A percentile compares a stretch with the other conserved stretches of the same genome.
Evolutionary conservation across 148 eudicot genomes (phyloP).

Genomic region (Vaccinium corymbosum): DNA sequence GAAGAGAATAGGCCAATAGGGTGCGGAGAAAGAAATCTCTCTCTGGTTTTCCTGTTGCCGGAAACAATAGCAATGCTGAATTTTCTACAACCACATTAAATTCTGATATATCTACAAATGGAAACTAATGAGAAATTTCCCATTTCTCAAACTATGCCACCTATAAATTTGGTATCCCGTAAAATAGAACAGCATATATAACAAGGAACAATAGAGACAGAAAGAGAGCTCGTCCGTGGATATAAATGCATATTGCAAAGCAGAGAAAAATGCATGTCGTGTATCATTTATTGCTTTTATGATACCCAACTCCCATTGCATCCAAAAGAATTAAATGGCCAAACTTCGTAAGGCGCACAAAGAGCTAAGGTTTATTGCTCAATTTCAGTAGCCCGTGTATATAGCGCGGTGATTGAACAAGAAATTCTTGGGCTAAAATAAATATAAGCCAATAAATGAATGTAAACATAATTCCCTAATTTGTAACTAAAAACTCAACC

Average conservation of each 20-base stretch:
- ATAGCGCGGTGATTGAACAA: slow-evolving; percentile 3
- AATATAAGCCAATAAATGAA: neutral
- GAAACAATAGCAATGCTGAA: neutral
- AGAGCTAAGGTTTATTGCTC: neutral
- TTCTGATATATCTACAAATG: neutral
- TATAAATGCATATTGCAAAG: neutral
- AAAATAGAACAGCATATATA: neutral
- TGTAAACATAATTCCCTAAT: neutral
- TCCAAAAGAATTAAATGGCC: slow-evolving; percentile 3
- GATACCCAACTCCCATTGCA: neutral
- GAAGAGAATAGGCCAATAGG: neutral
- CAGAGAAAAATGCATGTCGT: neutral
- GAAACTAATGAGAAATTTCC: neutral
- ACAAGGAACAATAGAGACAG: neutral
- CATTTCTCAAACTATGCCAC: neutral
- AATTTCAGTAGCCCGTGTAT: neutral
- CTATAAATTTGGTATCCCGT: neutral
- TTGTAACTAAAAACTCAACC: neutral
- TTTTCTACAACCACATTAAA: neutral
- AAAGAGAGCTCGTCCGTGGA: neutral
- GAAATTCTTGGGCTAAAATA: neutral
- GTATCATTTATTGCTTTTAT: neutral
- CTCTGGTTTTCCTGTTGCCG: neutral
- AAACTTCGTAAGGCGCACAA: neutral
- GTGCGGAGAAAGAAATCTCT: neutral